These are phyloP conservation scores for Zopfia rhizophila DNA, from an alignment of 2,329 filamentous ascomycete species.

Conservation along the genomic window DNA sequence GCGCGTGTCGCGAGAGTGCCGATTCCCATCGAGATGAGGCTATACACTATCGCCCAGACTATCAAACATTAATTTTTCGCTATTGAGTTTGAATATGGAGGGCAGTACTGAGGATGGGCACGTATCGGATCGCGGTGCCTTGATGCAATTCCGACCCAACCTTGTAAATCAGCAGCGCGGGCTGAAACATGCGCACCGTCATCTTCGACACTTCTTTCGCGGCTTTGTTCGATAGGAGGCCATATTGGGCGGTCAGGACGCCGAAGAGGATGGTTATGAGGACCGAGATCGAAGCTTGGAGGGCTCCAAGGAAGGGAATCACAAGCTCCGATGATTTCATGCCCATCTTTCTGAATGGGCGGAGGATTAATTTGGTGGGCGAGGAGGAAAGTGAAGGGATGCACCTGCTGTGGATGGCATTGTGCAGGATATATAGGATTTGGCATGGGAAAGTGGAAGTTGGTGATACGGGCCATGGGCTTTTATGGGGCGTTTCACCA, in stretches of 20 bases:
- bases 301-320: slow-evolving; percentile 61
- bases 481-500: too few relatives aligned
- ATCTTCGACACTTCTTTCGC: slow-evolving; percentile 64
- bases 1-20: slow-evolving; percentile 56
- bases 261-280: slow-evolving; percentile 65
- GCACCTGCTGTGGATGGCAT: too few relatives aligned
- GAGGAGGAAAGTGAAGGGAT: background rate
- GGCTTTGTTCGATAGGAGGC: slow-evolving; percentile 58
- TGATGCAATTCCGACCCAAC: slow-evolving; percentile 62
- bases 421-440: too few relatives aligned
- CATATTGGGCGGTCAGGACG: slow-evolving; percentile 61
- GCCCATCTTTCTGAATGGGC: slow-evolving; percentile 31
- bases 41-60: slow-evolving; percentile 65
- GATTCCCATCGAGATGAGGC: slow-evolving; percentile 59
- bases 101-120: slow-evolving; percentile 58
- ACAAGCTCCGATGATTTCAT: slow-evolving; percentile 41
- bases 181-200: slow-evolving; percentile 65
- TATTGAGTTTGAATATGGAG: background rate
- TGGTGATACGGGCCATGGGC: too few relatives aligned
- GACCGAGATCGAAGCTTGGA: slow-evolving; percentile 66
- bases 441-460: too few relatives aligned
- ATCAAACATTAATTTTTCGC: slow-evolving; percentile 27
- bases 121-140: slow-evolving; percentile 60
- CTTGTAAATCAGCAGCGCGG: slow-evolving; percentile 64
- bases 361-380: background rate